Percentiles rank a stretch among this genome's conserved stretches.
Conservation (phyloP, 73 alveolate species). For the Tetrahymena elliotti region DNA sequence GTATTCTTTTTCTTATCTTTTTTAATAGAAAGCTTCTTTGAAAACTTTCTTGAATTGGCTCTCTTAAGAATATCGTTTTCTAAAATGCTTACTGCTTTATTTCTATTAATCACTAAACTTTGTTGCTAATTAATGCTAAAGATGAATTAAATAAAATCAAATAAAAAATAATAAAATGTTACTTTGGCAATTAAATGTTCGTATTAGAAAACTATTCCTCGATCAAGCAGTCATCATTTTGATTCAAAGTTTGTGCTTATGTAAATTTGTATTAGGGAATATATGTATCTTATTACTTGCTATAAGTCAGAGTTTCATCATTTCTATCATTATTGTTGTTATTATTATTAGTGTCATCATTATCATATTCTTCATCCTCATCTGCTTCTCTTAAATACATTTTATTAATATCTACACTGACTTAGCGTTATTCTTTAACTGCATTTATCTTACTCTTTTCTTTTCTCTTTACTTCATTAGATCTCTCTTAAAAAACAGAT, state of each 20-base stretch:
- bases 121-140: not conserved
- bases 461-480: not conserved
- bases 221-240: not conserved
- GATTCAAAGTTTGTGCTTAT: not conserved
- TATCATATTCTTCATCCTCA: not conserved
- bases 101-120: not conserved
- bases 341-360: not conserved
- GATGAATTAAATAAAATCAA: not conserved
- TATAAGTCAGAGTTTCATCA: not conserved
- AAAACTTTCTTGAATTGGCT: not conserved
- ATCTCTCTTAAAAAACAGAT: not conserved
- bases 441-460: not conserved
- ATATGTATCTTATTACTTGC: not conserved
- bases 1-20: not conserved
- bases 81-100: not conserved
- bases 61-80: not conserved
- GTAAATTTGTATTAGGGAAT: not conserved
- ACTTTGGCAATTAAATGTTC: not conserved
- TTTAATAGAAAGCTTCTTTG: not conserved
- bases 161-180: not conserved
- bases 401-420: not conserved
- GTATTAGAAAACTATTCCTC: not conserved
- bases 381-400: not conserved
- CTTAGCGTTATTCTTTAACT: not conserved
- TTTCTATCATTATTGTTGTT: too few relatives aligned